Percentiles rank a stretch among this genome's conserved stretches.
phyloP scores from a whole-genome alignment of 352 stramenopile species.

The Phytophthora niederhauseri region DNA sequence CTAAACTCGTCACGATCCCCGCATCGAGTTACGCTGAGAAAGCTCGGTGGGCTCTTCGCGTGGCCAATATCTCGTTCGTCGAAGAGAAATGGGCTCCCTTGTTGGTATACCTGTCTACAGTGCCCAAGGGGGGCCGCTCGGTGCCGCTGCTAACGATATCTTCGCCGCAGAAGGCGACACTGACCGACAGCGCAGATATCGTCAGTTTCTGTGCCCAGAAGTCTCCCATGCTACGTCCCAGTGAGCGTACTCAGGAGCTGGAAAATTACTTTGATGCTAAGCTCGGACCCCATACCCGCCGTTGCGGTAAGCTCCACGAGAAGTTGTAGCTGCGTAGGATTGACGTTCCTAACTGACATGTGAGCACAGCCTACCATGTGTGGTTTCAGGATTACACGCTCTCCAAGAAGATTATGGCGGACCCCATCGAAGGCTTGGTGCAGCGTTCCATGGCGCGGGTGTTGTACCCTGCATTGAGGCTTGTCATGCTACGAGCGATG shows the following conservation, averaged over 20 bases:
- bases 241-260: constrained; percentile 39
- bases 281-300: constrained; percentile 38
- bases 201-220: constrained; percentile 45
- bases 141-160: constrained; percentile 48
- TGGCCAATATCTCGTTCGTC: constrained; percentile 45
- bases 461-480: constrained; percentile 39
- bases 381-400: constrained; percentile 34
- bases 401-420: constrained; percentile 30
- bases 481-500: constrained; percentile 35
- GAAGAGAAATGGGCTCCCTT: constrained; percentile 57
- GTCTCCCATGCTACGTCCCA: constrained; percentile 44
- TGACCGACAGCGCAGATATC: constrained; percentile 55
- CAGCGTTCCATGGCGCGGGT: constrained; percentile 32
- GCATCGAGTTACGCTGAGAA: constrained; percentile 71
- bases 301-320: constrained; percentile 18
- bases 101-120: constrained; percentile 51
- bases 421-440: constrained; percentile 19
- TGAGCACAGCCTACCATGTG: constrained; percentile 37
- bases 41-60: constrained; percentile 54
- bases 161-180: constrained; percentile 9
- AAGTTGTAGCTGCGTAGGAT: neutral
- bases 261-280: constrained; percentile 50
- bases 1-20: constrained; percentile 54
- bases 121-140: constrained; percentile 44
- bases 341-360: neutral